phyloP scores from a whole-genome alignment of 106 monocot genomes.

The Acanthochlamys bracteata region DNA sequence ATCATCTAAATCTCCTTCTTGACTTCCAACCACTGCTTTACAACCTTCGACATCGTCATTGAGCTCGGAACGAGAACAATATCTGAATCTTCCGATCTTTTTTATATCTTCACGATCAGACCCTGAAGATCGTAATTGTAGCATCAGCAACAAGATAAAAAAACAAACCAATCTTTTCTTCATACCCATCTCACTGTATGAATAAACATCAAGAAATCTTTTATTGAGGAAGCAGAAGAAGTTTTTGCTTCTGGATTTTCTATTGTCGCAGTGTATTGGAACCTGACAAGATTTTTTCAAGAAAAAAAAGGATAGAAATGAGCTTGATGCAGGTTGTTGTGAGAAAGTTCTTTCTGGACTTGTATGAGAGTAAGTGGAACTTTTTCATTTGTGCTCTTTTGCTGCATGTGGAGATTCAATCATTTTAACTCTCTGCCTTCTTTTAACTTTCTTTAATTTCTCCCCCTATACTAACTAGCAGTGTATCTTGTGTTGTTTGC shows the following conservation, averaged over 20 bases:
- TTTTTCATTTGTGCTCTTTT: not conserved
- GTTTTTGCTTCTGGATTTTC: too few relatives aligned
- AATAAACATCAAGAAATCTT: too few relatives aligned
- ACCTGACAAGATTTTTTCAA: too few relatives aligned
- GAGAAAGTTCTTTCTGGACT: not conserved
- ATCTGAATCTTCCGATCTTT: not conserved
- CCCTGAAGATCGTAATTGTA: not conserved
- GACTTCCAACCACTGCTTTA: not conserved
- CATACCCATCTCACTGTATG: conserved; percentile 9
- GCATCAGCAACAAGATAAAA: conserved; percentile 1
- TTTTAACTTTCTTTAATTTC: too few relatives aligned
- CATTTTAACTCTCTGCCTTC: conserved; percentile 4
- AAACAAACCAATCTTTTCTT: not conserved
- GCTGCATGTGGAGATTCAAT: not conserved
- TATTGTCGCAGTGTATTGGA: too few relatives aligned
- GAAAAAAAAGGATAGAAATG: conserved; percentile 5
- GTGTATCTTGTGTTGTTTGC: conserved; percentile 1
- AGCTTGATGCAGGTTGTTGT: conserved; percentile 1
- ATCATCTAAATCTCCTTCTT: not conserved
- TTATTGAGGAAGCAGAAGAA: too few relatives aligned
- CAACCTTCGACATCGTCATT: not conserved
- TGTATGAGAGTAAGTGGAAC: too few relatives aligned
- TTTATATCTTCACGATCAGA: not conserved
- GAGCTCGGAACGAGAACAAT: not conserved
- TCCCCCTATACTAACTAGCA: too few relatives aligned